phyloP scores from a whole-genome alignment of 495 filamentous ascomycete species.

The Hypoxylon cercidicola region DNA sequence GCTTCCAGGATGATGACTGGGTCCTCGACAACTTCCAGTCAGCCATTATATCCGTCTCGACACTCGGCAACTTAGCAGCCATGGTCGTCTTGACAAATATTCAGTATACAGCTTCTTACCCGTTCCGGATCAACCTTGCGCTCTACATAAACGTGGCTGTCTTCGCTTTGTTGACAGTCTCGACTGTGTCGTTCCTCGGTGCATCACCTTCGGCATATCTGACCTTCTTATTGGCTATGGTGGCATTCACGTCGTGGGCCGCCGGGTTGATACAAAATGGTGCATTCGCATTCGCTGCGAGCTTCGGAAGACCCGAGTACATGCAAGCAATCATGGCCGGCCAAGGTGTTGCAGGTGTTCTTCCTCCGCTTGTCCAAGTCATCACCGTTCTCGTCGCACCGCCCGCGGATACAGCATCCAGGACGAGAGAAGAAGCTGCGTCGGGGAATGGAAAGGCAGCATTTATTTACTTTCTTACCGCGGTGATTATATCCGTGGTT shows the following conservation, averaged over 20 bases:
- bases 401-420: conserved; percentile 32
- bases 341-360: conserved; percentile 90
- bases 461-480: conserved; percentile 91
- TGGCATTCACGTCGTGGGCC: conserved; percentile 78
- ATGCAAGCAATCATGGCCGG: conserved; percentile 97
- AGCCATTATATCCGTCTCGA: conserved; percentile 86
- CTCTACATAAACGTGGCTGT: conserved; percentile 76
- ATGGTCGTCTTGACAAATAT: conserved; percentile 79
- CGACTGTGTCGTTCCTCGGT: conserved; percentile 72
- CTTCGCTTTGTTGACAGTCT: conserved; percentile 81
- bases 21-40: conserved; percentile 85
- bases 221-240: conserved; percentile 82
- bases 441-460: conserved; percentile 69
- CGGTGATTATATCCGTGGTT: conserved; percentile 69
- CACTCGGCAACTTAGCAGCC: conserved; percentile 78
- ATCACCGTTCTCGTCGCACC: conserved; percentile 79
- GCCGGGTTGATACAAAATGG: conserved; percentile 93
- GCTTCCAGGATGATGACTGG: conserved; percentile 76
- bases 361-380: conserved; percentile 89
- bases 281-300: conserved; percentile 88
- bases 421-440: conserved; percentile 14
- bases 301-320: conserved; percentile 84
- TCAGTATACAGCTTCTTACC: conserved; percentile 83
- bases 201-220: conserved; percentile 75
- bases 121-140: conserved; percentile 78